Conservation (phyloP, 768 basidiomycete genomes). For the Lentinula raphanica region DNA sequence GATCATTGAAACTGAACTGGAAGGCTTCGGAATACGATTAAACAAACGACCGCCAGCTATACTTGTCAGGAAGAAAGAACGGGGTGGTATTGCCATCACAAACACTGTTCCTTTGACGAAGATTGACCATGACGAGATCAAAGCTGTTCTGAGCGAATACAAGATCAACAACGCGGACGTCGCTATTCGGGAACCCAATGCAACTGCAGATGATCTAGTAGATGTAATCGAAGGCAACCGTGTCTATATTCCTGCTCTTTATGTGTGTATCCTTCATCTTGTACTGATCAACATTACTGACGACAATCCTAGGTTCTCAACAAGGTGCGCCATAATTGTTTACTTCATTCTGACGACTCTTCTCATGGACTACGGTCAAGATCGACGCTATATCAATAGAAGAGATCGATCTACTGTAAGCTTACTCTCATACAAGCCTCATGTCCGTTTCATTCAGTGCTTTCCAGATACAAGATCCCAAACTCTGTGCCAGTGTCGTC, state of each 20-base stretch:
- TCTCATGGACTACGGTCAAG: conserved; percentile 29
- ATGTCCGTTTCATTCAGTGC: not conserved
- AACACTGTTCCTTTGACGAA: conserved; percentile 96
- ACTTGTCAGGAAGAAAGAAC: conserved; percentile 79
- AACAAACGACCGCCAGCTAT: conserved; percentile 94
- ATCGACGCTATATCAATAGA: conserved; percentile 99
- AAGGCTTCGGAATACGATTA: conserved; percentile 96
- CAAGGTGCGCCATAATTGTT: conserved; percentile 48
- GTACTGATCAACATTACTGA: not conserved
- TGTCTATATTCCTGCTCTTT: conserved; percentile 90
- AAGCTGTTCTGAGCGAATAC: conserved; percentile 92
- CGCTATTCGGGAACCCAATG: conserved; percentile 86
- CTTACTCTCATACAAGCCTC: conserved; percentile 18
- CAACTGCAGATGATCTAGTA: conserved; percentile 92
- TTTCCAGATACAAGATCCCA: conserved; percentile 82
- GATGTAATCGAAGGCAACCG: conserved; percentile 97
- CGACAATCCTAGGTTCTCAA: conserved; percentile 59
- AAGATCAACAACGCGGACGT: conserved; percentile 85
- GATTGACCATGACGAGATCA: conserved; percentile 94
- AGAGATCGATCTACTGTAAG: conserved; percentile 84
- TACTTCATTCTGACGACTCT: not conserved
- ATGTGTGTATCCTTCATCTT: conserved; percentile 52
- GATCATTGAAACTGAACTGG: conserved; percentile 86
- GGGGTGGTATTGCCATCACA: conserved; percentile 90
- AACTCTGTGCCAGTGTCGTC: conserved; percentile 93